A percentile compares a stretch with the other conserved stretches of the same genome.
These are phyloP conservation scores for Malus hybrid DNA, from an alignment of 331 rosid species.

Conservation along the genomic window DNA sequence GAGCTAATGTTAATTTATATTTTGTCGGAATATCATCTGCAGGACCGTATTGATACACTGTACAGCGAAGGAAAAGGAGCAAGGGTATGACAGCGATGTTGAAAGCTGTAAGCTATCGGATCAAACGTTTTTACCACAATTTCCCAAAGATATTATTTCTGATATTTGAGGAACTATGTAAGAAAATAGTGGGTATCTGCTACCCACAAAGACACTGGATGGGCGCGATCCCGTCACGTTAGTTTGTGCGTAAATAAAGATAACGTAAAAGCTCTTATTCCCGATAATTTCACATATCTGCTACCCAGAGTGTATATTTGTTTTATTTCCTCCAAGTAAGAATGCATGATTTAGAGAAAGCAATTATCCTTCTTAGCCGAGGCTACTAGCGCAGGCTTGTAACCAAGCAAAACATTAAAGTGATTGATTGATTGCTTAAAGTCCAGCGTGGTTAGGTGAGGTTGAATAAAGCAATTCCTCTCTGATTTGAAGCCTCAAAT, in stretches of 20 bases:
- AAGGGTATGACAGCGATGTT: slow-evolving; percentile 18
- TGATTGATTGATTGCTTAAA: neutral
- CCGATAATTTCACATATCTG: no score
- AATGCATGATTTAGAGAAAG: neutral
- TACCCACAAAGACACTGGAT: neutral
- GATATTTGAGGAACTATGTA: neutral
- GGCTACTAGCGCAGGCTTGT: neutral
- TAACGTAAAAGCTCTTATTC: no score
- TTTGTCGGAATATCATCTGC: slow-evolving; percentile 11
- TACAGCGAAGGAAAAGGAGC: slow-evolving; percentile 59
- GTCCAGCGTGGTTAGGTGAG: no score
- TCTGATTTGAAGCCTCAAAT: no score
- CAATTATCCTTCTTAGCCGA: neutral
- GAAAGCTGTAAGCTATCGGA: neutral
- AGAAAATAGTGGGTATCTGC: neutral
- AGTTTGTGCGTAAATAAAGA: neutral
- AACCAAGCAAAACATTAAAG: neutral
- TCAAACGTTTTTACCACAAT: neutral
- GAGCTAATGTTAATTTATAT: neutral
- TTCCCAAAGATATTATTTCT: neutral
- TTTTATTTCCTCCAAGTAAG: neutral
- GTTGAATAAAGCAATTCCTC: no score
- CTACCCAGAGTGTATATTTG: neutral
- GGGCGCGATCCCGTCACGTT: neutral
- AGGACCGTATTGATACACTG: slow-evolving; percentile 50